Percentiles rank a stretch among this genome's conserved stretches.
phyloP scores from a whole-genome alignment of 192 early-diverging fungal species.

The Phlyctochytrium arcticum region DNA sequence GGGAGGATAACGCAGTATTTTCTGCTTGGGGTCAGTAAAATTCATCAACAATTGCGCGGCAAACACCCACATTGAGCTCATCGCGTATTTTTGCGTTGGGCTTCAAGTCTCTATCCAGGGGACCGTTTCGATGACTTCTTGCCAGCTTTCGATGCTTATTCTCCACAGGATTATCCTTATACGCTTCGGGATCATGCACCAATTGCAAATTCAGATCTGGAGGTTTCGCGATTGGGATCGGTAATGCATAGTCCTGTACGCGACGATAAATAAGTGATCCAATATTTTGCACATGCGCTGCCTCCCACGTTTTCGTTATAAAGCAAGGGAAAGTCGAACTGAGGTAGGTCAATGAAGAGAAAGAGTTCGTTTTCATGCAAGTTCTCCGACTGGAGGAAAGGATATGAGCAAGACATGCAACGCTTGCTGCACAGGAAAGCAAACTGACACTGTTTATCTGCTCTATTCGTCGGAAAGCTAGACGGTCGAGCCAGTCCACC shows the following conservation, averaged over 20 bases:
- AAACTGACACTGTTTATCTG: constrained; percentile 64
- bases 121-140: constrained; percentile 84
- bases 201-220: constrained; percentile 14
- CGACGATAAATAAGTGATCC: background rate
- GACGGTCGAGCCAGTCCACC: constrained; percentile 89
- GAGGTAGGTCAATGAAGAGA: constrained; percentile 86
- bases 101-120: constrained; percentile 91
- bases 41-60: background rate
- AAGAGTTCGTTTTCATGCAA: constrained; percentile 50
- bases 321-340: constrained; percentile 96
- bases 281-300: background rate
- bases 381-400: background rate
- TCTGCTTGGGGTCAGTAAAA: constrained; percentile 40
- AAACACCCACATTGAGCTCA: constrained; percentile 76
- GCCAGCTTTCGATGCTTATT: constrained; percentile 87
- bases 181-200: constrained; percentile 72
- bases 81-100: constrained; percentile 95
- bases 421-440: background rate
- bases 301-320: constrained; percentile 71
- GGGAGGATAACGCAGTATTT: constrained; percentile 88
- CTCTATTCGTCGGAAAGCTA: constrained; percentile 86
- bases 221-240: constrained; percentile 16
- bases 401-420: background rate
- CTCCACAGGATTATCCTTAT: constrained; percentile 92
- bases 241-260: constrained; percentile 55